A percentile compares a stretch with the other conserved stretches of the same genome.
Conservation (phyloP, 345 rosid genomes). For the Eucalyptus marginata region DNA sequence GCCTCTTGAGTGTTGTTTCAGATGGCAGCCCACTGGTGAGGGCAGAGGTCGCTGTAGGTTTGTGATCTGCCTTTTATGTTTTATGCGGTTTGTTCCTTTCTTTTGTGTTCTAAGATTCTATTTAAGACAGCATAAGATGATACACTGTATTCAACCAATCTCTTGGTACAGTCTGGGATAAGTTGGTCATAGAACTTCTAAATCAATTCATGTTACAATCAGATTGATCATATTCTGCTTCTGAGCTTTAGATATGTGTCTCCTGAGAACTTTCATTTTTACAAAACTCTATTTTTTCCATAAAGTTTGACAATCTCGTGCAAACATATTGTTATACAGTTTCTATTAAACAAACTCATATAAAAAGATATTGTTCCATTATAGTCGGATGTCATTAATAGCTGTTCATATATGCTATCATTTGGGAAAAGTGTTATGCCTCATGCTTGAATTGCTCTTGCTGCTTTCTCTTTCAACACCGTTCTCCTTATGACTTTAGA, state of each 20-base stretch:
- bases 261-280: neutral
- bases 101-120: neutral
- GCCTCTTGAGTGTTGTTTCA: slow-evolving; percentile 64
- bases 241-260: neutral
- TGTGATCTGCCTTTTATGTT: neutral
- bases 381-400: neutral
- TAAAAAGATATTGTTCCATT: neutral
- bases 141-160: neutral
- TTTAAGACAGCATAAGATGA: neutral
- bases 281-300: neutral
- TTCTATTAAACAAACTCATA: neutral
- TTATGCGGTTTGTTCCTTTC: neutral
- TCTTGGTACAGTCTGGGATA: neutral
- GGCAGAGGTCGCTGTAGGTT: slow-evolving; percentile 99
- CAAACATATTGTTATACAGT: neutral
- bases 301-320: neutral
- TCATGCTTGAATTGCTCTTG: neutral
- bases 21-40: slow-evolving; percentile 99
- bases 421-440: neutral
- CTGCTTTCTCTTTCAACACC: neutral
- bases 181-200: neutral
- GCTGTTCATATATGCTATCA: neutral
- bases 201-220: neutral
- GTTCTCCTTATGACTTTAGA: neutral
- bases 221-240: neutral